phyloP scores from a whole-genome alignment of 192 early-diverging fungal species.

The Backusella luteola region DNA sequence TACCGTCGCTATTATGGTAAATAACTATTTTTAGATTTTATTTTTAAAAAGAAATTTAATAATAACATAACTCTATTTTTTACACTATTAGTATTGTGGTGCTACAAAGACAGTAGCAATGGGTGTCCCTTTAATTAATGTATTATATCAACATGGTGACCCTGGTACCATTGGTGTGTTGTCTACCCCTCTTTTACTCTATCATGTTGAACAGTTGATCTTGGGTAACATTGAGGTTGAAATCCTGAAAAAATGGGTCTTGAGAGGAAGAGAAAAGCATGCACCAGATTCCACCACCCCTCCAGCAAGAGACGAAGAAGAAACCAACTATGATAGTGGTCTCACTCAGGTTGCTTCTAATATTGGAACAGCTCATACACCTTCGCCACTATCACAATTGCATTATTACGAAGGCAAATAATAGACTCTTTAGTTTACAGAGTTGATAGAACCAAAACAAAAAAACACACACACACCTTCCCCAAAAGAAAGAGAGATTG shows the following conservation, averaged over 20 bases:
- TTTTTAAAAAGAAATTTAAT: not conserved
- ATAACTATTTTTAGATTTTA: constrained; percentile 7
- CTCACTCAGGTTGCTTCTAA: constrained; percentile 9
- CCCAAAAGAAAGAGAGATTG: not conserved
- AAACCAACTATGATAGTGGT: not conserved
- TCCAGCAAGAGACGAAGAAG: constrained; percentile 9
- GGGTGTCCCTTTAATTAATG: constrained; percentile 74
- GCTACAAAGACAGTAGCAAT: constrained; percentile 76
- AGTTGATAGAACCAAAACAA: not conserved
- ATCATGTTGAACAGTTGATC: constrained; percentile 72
- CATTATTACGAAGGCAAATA: not conserved
- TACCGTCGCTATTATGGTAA: constrained; percentile 59
- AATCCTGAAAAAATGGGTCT: constrained; percentile 56
- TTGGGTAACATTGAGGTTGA: constrained; percentile 59
- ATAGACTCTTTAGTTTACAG: not conserved
- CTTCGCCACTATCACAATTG: constrained; percentile 3
- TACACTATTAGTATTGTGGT: constrained; percentile 51
- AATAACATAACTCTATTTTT: not conserved
- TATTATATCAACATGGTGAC: constrained; percentile 51
- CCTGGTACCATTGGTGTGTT: constrained; percentile 56
- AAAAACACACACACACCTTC: not conserved
- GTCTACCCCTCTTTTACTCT: constrained; percentile 64
- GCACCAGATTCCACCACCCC: not conserved
- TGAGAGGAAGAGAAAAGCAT: constrained; percentile 18
- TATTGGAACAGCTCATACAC: not conserved